Evolutionary conservation across 805 yeast genomes (phyloP), one percentile per base, ranked within the genome.

Genomic region (Sugiyamaella lignohabitans): DNA sequence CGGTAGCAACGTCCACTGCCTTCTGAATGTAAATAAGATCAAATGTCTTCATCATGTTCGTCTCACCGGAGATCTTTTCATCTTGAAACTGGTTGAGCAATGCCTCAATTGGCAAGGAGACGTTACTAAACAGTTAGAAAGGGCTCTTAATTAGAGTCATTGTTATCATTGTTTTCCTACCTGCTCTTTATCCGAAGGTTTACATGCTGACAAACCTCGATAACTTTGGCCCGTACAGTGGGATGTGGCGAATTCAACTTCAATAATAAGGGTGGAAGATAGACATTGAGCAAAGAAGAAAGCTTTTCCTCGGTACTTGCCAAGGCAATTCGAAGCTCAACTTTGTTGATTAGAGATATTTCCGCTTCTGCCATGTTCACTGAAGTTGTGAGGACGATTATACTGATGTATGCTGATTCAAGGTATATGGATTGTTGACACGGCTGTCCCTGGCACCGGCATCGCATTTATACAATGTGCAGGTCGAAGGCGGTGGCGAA

Each of bases 281-380:
- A 91, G 0, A 76, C 64, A 8, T 72, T 70, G 36, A 93, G 61
- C 3, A 81, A 65, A 1, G 73, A 59, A 58, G 84, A 81, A 46
- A 88, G 74, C 57, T 83, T 84, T 2, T 65, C 71, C 40, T 82
- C 84, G 0, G 81, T 69, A 42, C 76, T 77, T 0, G 97, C 86
- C 37, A 91, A 67, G 1, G 94, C 91, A 17, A 91, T 71, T 35
- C 87, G 70, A 42, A 89, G 74, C 62, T 89, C 97, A 1, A 86
- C 96, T 59, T 81, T 84, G 57, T 81, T 57, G 29, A 61, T 53
- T 23, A 61, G 52, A 6, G 59, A 47, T 20, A 60, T 43, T 42
- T 61, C 65, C 20, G 53, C 44, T 14, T 52, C 55, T 16, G 53
- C 52, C 56, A 53, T 52, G 38, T 36, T 30, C 23, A 16, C n/a